Conservation (phyloP, 2,329 filamentous ascomycete genomes). For the Xylariales sp. region DNA sequence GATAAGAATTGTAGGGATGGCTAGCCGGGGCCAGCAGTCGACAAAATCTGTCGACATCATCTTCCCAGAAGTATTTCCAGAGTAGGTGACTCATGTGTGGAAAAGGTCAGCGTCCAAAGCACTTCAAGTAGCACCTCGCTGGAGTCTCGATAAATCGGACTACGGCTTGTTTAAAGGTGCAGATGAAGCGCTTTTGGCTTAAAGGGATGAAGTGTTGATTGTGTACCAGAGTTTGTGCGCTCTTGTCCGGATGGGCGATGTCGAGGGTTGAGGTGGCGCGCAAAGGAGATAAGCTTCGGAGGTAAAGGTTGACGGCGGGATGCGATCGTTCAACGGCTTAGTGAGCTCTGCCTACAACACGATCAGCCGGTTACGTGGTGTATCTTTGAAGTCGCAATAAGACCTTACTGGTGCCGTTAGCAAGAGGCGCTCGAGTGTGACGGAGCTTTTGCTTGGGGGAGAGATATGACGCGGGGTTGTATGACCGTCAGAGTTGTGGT, state of each 20-base stretch:
- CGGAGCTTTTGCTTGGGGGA: too few relatives aligned
- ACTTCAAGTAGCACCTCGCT: slow-evolving; percentile 75
- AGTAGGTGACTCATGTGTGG: slow-evolving; percentile 90
- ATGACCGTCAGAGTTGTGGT: too few relatives aligned
- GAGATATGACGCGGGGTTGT: too few relatives aligned
- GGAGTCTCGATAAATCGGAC: slow-evolving; percentile 64
- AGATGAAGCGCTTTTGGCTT: slow-evolving; percentile 27
- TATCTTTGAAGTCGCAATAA: too few relatives aligned
- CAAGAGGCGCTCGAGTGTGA: too few relatives aligned
- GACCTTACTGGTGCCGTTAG: too few relatives aligned
- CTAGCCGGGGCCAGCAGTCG: slow-evolving; percentile 74
- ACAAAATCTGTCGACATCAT: slow-evolving; percentile 95
- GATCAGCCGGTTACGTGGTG: too few relatives aligned
- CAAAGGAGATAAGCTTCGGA: slow-evolving; percentile 9
- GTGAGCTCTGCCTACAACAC: too few relatives aligned
- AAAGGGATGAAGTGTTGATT: slow-evolving; percentile 3
- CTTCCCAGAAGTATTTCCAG: slow-evolving; percentile 95
- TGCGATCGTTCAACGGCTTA: not conserved
- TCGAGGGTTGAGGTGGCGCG: not conserved
- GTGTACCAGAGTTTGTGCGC: too few relatives aligned
- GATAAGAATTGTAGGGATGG: slow-evolving; percentile 47
- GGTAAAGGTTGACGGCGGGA: slow-evolving; percentile 5
- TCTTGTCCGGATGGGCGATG: too few relatives aligned
- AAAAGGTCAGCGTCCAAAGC: slow-evolving; percentile 34
- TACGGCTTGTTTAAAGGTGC: slow-evolving; percentile 92